Conservation (phyloP, 2,329 filamentous ascomycete genomes). For the Colletotrichum lindemuthianum region DNA sequence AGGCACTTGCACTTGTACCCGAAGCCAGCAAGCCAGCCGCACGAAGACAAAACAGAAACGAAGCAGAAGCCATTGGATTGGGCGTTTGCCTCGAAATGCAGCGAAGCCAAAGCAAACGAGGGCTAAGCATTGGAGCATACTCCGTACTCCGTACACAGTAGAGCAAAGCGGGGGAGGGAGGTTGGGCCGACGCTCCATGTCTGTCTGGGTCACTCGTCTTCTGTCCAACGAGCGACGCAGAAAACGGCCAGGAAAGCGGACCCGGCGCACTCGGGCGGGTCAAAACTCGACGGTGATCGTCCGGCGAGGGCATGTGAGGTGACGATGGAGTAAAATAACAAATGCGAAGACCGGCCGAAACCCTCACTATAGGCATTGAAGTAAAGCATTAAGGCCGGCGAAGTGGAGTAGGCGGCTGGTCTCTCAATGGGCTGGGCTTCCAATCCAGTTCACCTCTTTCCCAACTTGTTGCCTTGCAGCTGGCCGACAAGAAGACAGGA, state of each 20-base stretch:
- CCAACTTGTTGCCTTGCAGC: background rate
- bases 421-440: background rate
- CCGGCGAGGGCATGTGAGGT: no score
- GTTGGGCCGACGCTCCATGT: slow-evolving; percentile 19
- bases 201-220: slow-evolving; percentile 4
- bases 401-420: background rate
- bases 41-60: slow-evolving; percentile 19
- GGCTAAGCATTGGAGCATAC: no score
- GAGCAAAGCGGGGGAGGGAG: slow-evolving; percentile 31
- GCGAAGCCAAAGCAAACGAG: no score
- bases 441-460: no score
- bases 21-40: slow-evolving; percentile 11
- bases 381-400: no score
- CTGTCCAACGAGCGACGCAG: slow-evolving; percentile 30
- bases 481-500: background rate
- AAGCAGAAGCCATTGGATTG: slow-evolving; percentile 19
- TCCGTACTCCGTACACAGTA: no score
- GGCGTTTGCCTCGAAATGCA: slow-evolving; percentile 9
- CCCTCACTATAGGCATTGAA: no score
- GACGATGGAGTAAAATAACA: no score
- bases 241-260: slow-evolving; percentile 28
- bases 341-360: background rate
- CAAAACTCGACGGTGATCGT: slow-evolving; percentile 12
- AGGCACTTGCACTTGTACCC: background rate
- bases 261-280: slow-evolving; percentile 4